Conservation (phyloP, 257 asterid species). For the Solanum sitiens region DNA sequence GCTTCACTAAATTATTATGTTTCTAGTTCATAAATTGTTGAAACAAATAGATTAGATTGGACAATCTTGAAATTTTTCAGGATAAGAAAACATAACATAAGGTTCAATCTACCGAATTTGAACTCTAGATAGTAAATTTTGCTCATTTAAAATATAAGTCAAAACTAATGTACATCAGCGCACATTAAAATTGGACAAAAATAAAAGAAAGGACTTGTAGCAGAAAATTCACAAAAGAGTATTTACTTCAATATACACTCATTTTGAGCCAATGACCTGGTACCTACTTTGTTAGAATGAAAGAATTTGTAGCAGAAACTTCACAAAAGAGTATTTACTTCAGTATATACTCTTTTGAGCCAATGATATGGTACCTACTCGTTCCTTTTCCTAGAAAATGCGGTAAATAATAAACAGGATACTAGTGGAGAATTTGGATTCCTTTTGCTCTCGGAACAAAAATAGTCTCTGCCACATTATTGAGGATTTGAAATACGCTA, state of each 20-base stretch:
- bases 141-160: neutral
- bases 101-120: slow-evolving; percentile 39
- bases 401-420: slow-evolving; percentile 63
- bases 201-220: neutral
- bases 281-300: slow-evolving; percentile 7
- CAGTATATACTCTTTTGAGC: slow-evolving; percentile 28
- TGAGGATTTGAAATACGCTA: slow-evolving; percentile 71
- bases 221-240: neutral
- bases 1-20: neutral
- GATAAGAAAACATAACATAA: neutral
- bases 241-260: slow-evolving; percentile 16
- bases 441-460: slow-evolving; percentile 56
- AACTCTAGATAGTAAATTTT: slow-evolving; percentile 13
- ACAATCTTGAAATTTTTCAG: neutral
- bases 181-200: neutral
- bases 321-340: neutral
- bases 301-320: neutral
- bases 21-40: neutral
- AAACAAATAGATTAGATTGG: neutral
- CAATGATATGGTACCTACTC: slow-evolving; percentile 10
- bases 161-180: neutral
- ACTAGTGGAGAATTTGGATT: slow-evolving; percentile 52
- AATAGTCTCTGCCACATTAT: slow-evolving; percentile 48
- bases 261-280: slow-evolving; percentile 32
- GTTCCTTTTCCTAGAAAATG: slow-evolving; percentile 53